Evolutionary conservation across 257 asterid genomes (phyloP).

Genomic region (Nicotiana tomentosiformis): DNA sequence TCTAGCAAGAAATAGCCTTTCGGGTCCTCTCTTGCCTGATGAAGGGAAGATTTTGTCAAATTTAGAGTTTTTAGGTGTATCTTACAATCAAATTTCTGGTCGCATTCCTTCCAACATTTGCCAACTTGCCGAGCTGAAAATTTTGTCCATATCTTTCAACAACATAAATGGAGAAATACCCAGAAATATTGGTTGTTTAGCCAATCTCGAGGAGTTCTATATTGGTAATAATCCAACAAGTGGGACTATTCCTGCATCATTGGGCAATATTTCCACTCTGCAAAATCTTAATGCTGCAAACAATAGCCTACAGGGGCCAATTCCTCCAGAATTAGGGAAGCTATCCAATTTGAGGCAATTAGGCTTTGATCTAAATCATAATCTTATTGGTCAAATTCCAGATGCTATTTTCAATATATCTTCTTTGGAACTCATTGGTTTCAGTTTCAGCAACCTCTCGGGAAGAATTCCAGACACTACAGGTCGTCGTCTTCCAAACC

Average conservation of each 20-base stretch:
- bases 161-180: constrained; percentile 27
- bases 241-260: constrained; percentile 26
- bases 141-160: constrained; percentile 19
- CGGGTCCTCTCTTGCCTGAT: constrained; percentile 18
- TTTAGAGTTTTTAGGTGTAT: constrained; percentile 16
- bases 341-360: constrained; percentile 16
- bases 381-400: constrained; percentile 31
- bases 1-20: constrained; percentile 21
- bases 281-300: constrained; percentile 15
- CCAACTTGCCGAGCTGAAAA: constrained; percentile 9
- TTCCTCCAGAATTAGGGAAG: constrained; percentile 23
- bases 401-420: constrained; percentile 27
- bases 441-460: constrained; percentile 14
- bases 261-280: constrained; percentile 30
- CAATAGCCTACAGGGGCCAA: constrained; percentile 20
- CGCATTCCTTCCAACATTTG: constrained; percentile 22
- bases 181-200: constrained; percentile 25
- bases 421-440: constrained; percentile 13
- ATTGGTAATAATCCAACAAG: constrained; percentile 16
- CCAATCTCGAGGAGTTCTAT: constrained; percentile 17
- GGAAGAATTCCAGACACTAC: constrained; percentile 18
- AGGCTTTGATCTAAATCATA: constrained; percentile 14
- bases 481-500: constrained; percentile 25
- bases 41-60: not conserved
- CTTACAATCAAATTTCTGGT: constrained; percentile 19